Base-by-base conservation (phyloP, 805 yeast genomes). In the Tetrapisispora arboricola region DNA sequence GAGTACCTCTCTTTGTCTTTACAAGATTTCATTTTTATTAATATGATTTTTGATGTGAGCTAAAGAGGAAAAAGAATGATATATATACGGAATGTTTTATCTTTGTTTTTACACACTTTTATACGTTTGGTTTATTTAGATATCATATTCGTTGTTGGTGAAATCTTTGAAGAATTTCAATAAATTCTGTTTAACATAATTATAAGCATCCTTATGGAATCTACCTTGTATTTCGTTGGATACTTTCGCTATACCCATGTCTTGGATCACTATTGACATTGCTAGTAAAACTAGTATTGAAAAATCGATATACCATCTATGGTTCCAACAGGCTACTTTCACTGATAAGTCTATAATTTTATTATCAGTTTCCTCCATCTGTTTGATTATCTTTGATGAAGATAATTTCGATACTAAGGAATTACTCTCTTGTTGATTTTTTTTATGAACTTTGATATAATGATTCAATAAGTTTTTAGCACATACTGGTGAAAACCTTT, bases 281-380 rank as follows among this genome's bases (percentile, higher is more conserved):
- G 76, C 65, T 15, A 64, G 57, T 17, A 77, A 56, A 36, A 84
- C 66, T 31, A 66, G 65, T 18, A 92, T 84, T n/a, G 90, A 78
- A 57, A 85, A 88, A 49, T 88, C 95, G 46, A 78, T 73, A 64
- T 88, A 90, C 97, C 97, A 90, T 54, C 97, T 75, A 60, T 87
- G 96, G 57, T 85, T 81, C 96, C 96, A 90, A 13, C 88, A 94
- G 12, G 79, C 63, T 39, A 90, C 65, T 53, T 81, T 81, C 31
- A 87, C 83, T 40, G 77, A 62, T 22, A 79, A 65, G 42, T 80
- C 84, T 43, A 87, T 65, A 13, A 84, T 74, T 47, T 70, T 68
- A 41, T 70, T 73, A 54, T 77, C 75, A 12, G 51, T 38, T 11
- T 46, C 51, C 24, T 49, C 46, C 22, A 51, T 41, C 26, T 46